phyloP scores from a whole-genome alignment of 2,329 filamentous ascomycete species.

The Shiraia bambusicola region DNA sequence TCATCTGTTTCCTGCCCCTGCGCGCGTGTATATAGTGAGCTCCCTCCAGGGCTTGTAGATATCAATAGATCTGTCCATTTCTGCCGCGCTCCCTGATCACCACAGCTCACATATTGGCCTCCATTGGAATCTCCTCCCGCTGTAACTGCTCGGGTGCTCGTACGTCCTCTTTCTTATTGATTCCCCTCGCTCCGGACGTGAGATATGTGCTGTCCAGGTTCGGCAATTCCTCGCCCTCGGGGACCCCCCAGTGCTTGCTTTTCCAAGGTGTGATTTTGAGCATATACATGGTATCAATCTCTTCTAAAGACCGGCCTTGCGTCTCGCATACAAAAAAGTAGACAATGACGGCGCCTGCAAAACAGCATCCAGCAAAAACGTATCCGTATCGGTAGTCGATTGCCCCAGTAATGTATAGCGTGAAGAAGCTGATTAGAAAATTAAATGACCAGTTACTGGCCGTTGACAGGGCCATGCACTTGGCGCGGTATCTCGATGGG shows the following conservation, averaged over 20 bases:
- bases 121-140: conserved; percentile 21
- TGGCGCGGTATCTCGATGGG: conserved; percentile 55
- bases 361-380: conserved; percentile 72
- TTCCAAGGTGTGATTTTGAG: conserved; percentile 64
- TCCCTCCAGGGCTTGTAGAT: too few species aligned
- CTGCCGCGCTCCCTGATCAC: too few species aligned
- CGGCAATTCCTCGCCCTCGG: conserved; percentile 38
- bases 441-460: conserved; percentile 50
- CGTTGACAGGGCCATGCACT: conserved; percentile 49
- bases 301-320: conserved; percentile 72
- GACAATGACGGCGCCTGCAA: conserved; percentile 64
- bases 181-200: conserved; percentile 37
- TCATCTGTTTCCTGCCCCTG: too few species aligned
- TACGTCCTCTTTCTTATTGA: conserved; percentile 39
- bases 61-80: too few species aligned
- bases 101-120: conserved; percentile 18
- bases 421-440: conserved; percentile 65
- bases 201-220: conserved; percentile 37
- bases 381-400: conserved; percentile 76
- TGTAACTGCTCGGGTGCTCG: conserved; percentile 25
- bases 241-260: conserved; percentile 56
- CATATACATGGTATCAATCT: conserved; percentile 74
- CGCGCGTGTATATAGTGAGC: too few species aligned
- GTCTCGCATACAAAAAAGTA: conserved; percentile 79
- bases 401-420: conserved; percentile 71